Conservation (phyloP, 805 yeast genomes). For the Candida sanyiensis region DNA sequence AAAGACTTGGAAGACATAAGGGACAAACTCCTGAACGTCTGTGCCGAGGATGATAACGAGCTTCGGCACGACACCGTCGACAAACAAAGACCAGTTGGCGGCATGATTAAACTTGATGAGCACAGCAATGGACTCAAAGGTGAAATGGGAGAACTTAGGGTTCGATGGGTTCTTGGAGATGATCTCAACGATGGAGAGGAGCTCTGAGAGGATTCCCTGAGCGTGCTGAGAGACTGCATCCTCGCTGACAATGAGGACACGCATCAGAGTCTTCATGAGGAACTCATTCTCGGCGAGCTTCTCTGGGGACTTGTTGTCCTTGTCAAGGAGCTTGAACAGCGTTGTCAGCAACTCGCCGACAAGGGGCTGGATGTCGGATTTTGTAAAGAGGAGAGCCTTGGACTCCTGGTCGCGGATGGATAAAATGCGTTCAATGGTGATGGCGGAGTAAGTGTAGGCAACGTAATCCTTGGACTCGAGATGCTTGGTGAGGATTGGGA, state of each 20-base stretch:
- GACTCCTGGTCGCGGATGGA: slow-evolving; percentile 55
- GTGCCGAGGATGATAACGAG: slow-evolving; percentile 62
- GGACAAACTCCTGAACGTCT: slow-evolving; percentile 91
- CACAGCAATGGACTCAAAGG: slow-evolving; percentile 83
- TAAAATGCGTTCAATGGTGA: slow-evolving; percentile 83
- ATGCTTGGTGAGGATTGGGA: slow-evolving; percentile 73
- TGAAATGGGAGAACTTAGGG: slow-evolving; percentile 86
- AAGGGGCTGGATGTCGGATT: slow-evolving; percentile 63
- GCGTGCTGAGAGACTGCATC: slow-evolving; percentile 48
- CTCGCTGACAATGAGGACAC: slow-evolving; percentile 69
- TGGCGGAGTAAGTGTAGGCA: slow-evolving; percentile 89
- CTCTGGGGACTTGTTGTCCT: slow-evolving; percentile 65
- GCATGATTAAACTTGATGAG: slow-evolving; percentile 49
- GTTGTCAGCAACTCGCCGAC: slow-evolving; percentile 56
- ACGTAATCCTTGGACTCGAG: slow-evolving; percentile 65
- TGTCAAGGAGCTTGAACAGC: slow-evolving; percentile 61
- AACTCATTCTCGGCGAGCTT: slow-evolving; percentile 94
- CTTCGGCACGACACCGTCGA: slow-evolving; percentile 54
- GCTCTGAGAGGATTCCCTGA: slow-evolving; percentile 49
- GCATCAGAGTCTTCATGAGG: slow-evolving; percentile 81
- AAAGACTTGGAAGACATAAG: slow-evolving; percentile 87
- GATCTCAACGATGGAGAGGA: slow-evolving; percentile 60
- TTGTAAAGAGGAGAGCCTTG: slow-evolving; percentile 59
- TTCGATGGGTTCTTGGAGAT: slow-evolving; percentile 90
- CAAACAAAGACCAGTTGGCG: slow-evolving; percentile 28